phyloP scores from a whole-genome alignment of 116 monocot species.

The Cymodocea nodosa region DNA sequence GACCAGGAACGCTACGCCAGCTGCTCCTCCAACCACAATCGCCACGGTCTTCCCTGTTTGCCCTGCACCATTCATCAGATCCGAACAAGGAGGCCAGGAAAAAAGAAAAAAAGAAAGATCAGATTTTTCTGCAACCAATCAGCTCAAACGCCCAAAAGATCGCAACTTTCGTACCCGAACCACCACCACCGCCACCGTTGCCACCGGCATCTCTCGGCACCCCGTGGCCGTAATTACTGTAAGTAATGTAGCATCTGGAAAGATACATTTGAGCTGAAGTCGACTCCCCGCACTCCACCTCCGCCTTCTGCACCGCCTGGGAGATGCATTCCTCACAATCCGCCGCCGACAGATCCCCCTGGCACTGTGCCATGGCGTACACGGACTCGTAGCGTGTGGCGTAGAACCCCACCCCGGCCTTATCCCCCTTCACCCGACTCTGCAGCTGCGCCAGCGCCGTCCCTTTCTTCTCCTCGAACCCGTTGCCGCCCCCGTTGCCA shows the following conservation, averaged over 20 bases:
- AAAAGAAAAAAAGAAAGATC: no score
- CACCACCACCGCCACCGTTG: slow-evolving; percentile 8
- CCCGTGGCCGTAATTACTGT: slow-evolving; percentile 54
- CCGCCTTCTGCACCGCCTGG: slow-evolving; percentile 79
- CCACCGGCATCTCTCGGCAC: slow-evolving; percentile 39
- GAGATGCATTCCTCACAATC: slow-evolving; percentile 76
- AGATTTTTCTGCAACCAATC: not conserved
- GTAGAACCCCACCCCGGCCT: slow-evolving; percentile 39
- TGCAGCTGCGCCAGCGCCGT: slow-evolving; percentile 65
- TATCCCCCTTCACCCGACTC: slow-evolving; percentile 27
- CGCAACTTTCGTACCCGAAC: not conserved
- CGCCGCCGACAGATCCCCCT: slow-evolving; percentile 62
- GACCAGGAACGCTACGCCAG: slow-evolving; percentile 71
- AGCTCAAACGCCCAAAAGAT: not conserved
- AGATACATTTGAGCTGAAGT: slow-evolving; percentile 77
- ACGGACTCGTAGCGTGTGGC: slow-evolving; percentile 61
- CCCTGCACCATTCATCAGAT: slow-evolving; percentile 24
- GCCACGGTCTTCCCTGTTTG: slow-evolving; percentile 92
- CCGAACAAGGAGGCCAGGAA: not conserved
- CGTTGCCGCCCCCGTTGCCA: slow-evolving; percentile 31
- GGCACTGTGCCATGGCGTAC: slow-evolving; percentile 93
- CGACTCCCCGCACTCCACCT: slow-evolving; percentile 93
- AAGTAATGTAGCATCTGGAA: slow-evolving; percentile 87
- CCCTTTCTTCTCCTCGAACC: slow-evolving; percentile 68
- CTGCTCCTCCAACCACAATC: slow-evolving; percentile 87